phyloP scores from a whole-genome alignment of 371 early-diverging fungal species.

The Neoconidiobolus thromboides region DNA sequence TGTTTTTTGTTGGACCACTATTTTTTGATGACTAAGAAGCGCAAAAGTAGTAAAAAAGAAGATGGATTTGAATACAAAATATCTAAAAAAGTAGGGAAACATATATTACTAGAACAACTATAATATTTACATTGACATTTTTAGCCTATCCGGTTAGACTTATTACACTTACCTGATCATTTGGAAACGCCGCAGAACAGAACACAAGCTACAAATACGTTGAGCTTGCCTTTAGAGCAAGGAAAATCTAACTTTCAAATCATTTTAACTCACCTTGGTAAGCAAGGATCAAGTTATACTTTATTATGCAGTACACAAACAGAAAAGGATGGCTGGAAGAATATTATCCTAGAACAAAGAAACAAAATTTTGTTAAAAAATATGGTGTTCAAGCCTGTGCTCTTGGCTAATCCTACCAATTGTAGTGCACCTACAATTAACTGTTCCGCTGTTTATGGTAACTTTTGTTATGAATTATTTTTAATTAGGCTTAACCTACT shows the following conservation, averaged over 20 bases:
- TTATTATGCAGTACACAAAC: constrained; percentile 52
- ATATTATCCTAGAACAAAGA: constrained; percentile 50
- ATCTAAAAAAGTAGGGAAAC: constrained; percentile 18
- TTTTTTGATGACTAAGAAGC: constrained; percentile 52
- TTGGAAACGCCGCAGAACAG: constrained; percentile 19
- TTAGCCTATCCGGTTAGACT: constrained; percentile 54
- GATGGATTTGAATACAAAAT: constrained; percentile 45
- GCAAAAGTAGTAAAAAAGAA: constrained; percentile 21
- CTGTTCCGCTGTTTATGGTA: constrained; percentile 48
- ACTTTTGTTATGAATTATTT: constrained; percentile 1
- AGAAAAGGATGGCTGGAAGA: constrained; percentile 59
- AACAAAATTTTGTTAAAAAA: constrained; percentile 25
- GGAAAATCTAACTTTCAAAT: constrained; percentile 26
- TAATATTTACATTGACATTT: not conserved
- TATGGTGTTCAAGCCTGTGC: constrained; percentile 35
- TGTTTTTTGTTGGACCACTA: constrained; percentile 75
- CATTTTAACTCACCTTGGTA: constrained; percentile 54
- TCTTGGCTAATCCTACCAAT: constrained; percentile 17
- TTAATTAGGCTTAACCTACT: not conserved
- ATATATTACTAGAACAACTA: not conserved
- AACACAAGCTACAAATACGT: not conserved
- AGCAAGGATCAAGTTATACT: constrained; percentile 37
- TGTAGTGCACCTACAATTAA: constrained; percentile 39
- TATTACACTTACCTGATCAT: constrained; percentile 36
- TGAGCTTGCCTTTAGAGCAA: constrained; percentile 5